Conservation (phyloP, 2,329 filamentous ascomycete genomes). For the Aspergillus pseudoglaucus region DNA sequence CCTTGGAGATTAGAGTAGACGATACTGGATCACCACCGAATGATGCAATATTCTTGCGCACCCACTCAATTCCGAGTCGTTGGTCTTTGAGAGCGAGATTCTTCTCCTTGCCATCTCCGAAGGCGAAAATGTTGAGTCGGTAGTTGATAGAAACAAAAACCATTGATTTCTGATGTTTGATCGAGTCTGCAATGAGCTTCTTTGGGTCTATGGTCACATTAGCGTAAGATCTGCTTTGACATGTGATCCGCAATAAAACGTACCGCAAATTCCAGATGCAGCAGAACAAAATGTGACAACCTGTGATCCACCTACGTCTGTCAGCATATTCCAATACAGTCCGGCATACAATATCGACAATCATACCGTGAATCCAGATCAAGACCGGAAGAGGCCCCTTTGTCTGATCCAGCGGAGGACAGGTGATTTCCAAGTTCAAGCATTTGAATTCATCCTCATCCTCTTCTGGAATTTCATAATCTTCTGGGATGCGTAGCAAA, state of each 20-base stretch:
- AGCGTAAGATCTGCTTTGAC: not conserved
- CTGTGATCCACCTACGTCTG: constrained; percentile 34
- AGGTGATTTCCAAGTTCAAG: constrained; percentile 38
- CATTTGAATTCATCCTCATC: constrained; percentile 40
- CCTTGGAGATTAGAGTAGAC: too few species aligned
- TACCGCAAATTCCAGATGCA: constrained; percentile 39
- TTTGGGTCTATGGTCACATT: constrained; percentile 22
- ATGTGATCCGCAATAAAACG: constrained; percentile 1
- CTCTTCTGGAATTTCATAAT: constrained; percentile 22
- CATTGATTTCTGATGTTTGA: constrained; percentile 28
- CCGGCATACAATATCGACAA: not conserved
- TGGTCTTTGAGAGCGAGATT: constrained; percentile 37
- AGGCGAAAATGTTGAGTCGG: constrained; percentile 41
- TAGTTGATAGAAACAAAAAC: constrained; percentile 41
- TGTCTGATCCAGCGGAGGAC: constrained; percentile 10
- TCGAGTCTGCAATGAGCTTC: constrained; percentile 32
- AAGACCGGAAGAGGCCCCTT: constrained; percentile 31
- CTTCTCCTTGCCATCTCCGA: constrained; percentile 36
- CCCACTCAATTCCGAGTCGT: constrained; percentile 33
- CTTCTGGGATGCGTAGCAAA: constrained; percentile 38
- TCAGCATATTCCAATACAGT: not conserved
- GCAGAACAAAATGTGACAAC: constrained; percentile 40
- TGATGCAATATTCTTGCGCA: constrained; percentile 31
- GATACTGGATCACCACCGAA: constrained; percentile 38
- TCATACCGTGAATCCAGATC: constrained; percentile 41